Percentiles rank a stretch among this genome's conserved stretches.
These are phyloP conservation scores for grape (Vitis vinifera) DNA, from an alignment of 164 flowering plant genomes.

Conservation along the genomic window DNA sequence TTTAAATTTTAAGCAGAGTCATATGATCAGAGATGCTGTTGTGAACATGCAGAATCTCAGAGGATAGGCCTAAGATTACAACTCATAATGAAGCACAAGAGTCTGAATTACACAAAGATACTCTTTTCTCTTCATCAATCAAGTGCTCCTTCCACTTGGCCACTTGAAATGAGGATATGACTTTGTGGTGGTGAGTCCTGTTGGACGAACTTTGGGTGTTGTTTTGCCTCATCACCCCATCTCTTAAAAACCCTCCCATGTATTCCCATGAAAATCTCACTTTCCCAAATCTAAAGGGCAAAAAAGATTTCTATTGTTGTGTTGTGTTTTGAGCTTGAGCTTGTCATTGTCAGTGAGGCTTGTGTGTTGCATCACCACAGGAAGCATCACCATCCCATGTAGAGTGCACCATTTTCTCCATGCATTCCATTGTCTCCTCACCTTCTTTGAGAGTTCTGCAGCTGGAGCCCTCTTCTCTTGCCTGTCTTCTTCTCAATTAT, in stretches of 20 bases:
- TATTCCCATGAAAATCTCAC: neutral
- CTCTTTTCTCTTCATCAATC: constrained; percentile 5
- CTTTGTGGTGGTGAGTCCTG: constrained; percentile 4
- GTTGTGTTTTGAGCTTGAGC: neutral
- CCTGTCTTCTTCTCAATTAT: no score
- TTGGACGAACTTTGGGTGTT: neutral
- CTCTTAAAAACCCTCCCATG: neutral
- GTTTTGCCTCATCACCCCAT: constrained; percentile 4
- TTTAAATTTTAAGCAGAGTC: neutral
- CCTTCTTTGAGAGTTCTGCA: neutral
- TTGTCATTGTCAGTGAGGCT: neutral
- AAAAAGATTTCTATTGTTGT: neutral
- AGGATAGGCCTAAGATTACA: neutral
- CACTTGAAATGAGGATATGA: neutral
- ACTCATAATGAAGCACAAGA: neutral
- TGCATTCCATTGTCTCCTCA: constrained; percentile 1
- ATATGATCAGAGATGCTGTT: neutral
- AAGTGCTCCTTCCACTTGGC: constrained; percentile 21
- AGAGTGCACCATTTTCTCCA: constrained; percentile 1
- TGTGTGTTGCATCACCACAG: neutral
- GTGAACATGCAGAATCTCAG: neutral
- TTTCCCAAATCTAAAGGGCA: no score
- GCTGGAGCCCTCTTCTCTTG: no score
- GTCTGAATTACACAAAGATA: neutral
- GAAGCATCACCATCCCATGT: neutral